Base-by-base conservation (phyloP, 2,329 filamentous ascomycete genomes). In the Intubia oerlemansii region DNA sequence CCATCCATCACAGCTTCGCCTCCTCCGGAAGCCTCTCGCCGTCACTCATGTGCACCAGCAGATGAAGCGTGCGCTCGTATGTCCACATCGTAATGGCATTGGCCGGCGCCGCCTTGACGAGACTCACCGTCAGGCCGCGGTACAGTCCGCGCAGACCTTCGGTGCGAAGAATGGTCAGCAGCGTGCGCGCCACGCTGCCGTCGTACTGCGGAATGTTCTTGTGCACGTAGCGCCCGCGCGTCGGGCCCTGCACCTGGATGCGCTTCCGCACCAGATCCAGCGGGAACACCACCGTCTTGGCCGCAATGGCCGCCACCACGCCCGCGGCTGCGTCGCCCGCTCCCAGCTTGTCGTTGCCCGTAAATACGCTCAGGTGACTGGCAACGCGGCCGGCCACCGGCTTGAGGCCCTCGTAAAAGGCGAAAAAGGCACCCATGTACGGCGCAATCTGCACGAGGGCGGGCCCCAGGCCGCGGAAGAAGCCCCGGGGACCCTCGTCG, bases 401-500 rank as follows among this genome's bases (percentile, higher is more conserved):
- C 20, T 32, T 29, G 7, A 91, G 53, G 8, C 62, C 59, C 50
- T 98, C 88, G 53, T 95, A 98, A 23, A 70, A 65, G 19, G 78
- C 66, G 51, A 98, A 98, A 56, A 98, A 95, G 3, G 92, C 59
- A 10, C 88, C 88, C 88, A 98, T 98, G 48, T 85, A 91, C 3
- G 88, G 88, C 8, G 92, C 68, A 27, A 95, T 88, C 54, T 93
- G 84, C 16, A 62, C 74, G 14, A 95, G 56, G 0, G 75, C 81
- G 2, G 85, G 84, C 2, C 65, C 65, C 19, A 91, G 56, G 4
- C 88, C 88, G 27, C 81, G 77, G 50, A 92, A 98, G 54, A 91
- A 95, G 0, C 88, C 88, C 4, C 49, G 49, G 0, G 54, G 41
- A 0, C 88, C 88, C 53, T 98, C 88, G 35, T 77, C 62, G 4